Evolutionary conservation across 306 rosid species (phyloP).

Genomic region (Bauhinia variegata): DNA sequence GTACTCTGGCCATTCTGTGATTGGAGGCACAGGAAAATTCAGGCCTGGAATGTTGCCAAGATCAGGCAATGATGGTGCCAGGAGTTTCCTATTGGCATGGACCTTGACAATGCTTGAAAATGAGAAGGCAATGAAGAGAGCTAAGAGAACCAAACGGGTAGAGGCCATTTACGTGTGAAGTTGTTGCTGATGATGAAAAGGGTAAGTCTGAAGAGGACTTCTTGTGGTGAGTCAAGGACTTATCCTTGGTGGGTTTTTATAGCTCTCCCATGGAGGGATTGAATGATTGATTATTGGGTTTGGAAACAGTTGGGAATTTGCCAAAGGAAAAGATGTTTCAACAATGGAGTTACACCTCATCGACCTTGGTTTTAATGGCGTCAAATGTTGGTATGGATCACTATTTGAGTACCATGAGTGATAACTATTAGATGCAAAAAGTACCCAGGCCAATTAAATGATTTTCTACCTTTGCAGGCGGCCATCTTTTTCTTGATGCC

Average conservation of each 20-base stretch:
- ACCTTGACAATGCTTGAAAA: conserved; percentile 34
- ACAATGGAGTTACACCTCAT: not conserved
- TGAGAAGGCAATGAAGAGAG: conserved; percentile 35
- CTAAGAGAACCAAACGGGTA: conserved; percentile 15
- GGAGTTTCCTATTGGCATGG: conserved; percentile 30
- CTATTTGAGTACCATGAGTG: not conserved
- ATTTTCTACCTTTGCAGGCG: conserved; percentile 20
- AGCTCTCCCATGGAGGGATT: not conserved
- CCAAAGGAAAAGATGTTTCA: conserved; percentile 1
- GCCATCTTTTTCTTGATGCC: conserved; percentile 23
- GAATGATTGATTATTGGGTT: not conserved
- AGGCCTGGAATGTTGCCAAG: not conserved
- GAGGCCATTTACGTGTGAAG: conserved; percentile 38
- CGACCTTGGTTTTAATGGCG: conserved; percentile 32
- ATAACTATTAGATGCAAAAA: conserved; percentile 15
- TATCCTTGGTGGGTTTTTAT: not conserved
- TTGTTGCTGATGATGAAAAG: not conserved
- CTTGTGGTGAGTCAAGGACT: conserved; percentile 15
- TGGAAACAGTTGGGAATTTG: conserved; percentile 5
- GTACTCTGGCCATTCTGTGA: conserved; percentile 41
- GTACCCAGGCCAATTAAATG: conserved; percentile 18
- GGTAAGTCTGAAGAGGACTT: not conserved
- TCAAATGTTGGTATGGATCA: conserved; percentile 40
- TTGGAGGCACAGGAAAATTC: not conserved
- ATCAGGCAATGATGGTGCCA: conserved; percentile 27